Base-by-base conservation (phyloP, 768 basidiomycete species). In the Mycena rosella region DNA sequence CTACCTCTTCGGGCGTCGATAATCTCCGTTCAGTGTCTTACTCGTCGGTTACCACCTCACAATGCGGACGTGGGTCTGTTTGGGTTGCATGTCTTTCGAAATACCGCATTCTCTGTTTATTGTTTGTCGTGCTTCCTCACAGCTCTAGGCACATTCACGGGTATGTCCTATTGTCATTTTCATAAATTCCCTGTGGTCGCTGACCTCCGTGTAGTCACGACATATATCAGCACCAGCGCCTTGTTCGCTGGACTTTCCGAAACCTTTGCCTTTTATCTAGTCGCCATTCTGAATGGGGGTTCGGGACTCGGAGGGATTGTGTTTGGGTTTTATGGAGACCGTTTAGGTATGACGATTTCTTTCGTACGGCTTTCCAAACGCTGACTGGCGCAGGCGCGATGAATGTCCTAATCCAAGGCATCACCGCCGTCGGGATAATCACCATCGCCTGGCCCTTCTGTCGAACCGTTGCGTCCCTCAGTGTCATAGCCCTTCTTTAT, bases 391-490 rank as follows among this genome's bases (percentile, higher is more conserved):
- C 24, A 54, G 34, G 53, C 14, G n/a, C 53, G 15, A 22, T 54
- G 34, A 54, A 54, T 29, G 34, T 54, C 5, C 53, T 54, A 34
- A 38, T 54, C 18, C 53, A 36, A 54, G 26, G 15, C 22, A 36
- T 54, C 7, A 18, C 15, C 27, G 10, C 5, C n/a, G 5, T 54
- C 22, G 53, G 22, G n/a, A 18, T 36, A 20, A n/a, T 32, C 30
- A 52, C 49, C 32, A 53, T 53, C 32, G n/a, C 14, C 7, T 53
- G 32, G 52, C 52, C 52, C 34, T 53, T 53, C n/a, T 53, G 52
- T 15, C 6, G n/a, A 20, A 34, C 32, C n/a, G 10, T 36, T 6
- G 32, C 52, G 5, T 53, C 52, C 17, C 30, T 53, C 34, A 53
- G 32, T 53, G 32, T 53, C 20, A 11, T 53, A 2, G 2, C 30